Conservation (phyloP, 1,284 basidiomycete species). For the Chiua sp. region DNA sequence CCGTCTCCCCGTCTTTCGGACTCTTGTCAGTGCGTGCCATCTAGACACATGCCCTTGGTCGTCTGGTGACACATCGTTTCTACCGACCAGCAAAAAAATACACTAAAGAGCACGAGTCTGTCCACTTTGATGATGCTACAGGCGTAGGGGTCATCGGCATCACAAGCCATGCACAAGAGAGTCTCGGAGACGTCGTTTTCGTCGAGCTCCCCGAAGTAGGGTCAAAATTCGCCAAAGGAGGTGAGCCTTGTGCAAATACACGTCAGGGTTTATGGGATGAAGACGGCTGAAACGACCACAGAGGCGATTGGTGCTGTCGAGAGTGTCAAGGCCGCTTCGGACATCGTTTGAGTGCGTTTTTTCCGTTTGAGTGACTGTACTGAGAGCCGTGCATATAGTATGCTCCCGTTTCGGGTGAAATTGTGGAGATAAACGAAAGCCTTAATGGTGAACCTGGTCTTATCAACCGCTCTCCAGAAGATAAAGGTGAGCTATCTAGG, state of each 20-base stretch:
- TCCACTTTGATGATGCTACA: constrained; percentile 81
- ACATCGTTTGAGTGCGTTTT: constrained; percentile 69
- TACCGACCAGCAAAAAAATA: constrained; percentile 72
- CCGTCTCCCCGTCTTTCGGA: constrained; percentile 25
- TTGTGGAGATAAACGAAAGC: constrained; percentile 81
- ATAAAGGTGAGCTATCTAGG: constrained; percentile 67
- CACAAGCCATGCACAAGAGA: constrained; percentile 61
- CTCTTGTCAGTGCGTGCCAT: constrained; percentile 35
- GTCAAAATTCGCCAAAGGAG: constrained; percentile 74
- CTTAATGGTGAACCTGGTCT: constrained; percentile 78
- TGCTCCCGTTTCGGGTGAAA: constrained; percentile 88
- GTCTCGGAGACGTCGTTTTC: constrained; percentile 97
- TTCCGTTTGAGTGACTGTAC: not conserved
- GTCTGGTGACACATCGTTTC: not conserved
- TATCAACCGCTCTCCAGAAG: constrained; percentile 90
- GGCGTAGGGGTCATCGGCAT: constrained; percentile 88
- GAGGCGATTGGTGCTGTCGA: constrained; percentile 96
- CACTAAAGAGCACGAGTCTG: constrained; percentile 92
- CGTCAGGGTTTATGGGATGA: constrained; percentile 5
- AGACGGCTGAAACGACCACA: constrained; percentile 39
- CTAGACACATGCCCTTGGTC: not conserved
- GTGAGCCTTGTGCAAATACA: constrained; percentile 50
- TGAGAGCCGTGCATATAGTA: constrained; percentile 56
- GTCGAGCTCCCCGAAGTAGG: constrained; percentile 89
- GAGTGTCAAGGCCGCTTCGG: constrained; percentile 97